These are phyloP conservation scores for Cenchrus fungigraminus DNA, from an alignment of 176 grass and related monocot genomes.

Conservation along the genomic window DNA sequence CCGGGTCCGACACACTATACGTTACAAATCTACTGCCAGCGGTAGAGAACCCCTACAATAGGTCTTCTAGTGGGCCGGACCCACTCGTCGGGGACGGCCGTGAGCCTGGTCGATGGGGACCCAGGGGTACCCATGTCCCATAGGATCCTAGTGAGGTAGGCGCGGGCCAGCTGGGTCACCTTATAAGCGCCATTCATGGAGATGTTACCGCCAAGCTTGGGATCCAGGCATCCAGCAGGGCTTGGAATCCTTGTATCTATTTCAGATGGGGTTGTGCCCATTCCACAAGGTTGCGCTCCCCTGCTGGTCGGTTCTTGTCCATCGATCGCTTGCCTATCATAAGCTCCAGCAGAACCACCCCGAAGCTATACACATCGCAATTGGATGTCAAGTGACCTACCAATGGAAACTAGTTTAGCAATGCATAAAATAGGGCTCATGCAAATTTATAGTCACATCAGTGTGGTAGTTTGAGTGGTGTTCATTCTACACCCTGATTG, in stretches of 20 bases:
- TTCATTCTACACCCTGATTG: background rate
- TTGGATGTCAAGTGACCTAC: constrained; percentile 57
- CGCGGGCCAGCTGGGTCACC: constrained; percentile 38
- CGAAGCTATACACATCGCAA: constrained; percentile 63
- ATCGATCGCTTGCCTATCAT: constrained; percentile 52
- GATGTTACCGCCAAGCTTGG: constrained; percentile 39
- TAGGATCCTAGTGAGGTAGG: constrained; percentile 43
- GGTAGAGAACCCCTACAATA: too few species aligned
- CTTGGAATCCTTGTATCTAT: constrained; percentile 34
- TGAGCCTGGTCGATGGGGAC: too few species aligned
- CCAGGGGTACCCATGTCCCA: too few species aligned
- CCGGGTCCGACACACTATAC: too few species aligned
- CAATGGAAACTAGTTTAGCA: background rate
- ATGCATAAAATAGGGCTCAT: constrained; percentile 12
- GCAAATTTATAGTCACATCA: constrained; percentile 4
- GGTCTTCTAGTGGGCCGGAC: too few species aligned
- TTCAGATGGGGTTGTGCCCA: constrained; percentile 49
- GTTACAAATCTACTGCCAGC: too few species aligned
- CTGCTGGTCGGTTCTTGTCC: constrained; percentile 55
- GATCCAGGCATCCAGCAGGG: too few species aligned
- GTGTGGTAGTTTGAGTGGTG: background rate
- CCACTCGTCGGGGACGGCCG: too few species aligned
- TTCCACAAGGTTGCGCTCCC: constrained; percentile 66
- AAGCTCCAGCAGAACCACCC: constrained; percentile 53
- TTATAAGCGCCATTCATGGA: constrained; percentile 50